Conservation (phyloP, 1,284 basidiomycete species). For the Moniliophthora roreri region DNA sequence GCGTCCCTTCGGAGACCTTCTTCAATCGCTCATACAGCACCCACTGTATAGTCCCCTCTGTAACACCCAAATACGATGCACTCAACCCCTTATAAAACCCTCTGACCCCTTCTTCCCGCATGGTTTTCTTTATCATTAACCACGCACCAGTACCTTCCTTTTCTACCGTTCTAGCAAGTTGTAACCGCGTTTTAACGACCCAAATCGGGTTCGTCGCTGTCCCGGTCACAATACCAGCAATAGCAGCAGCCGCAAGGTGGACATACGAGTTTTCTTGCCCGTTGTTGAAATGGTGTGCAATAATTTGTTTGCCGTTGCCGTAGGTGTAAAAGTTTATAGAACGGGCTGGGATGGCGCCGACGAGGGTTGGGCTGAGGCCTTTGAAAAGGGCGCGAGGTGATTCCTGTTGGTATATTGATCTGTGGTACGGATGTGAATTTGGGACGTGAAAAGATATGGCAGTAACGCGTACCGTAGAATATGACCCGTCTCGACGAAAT, state of each 20-base stretch:
- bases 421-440: constrained; percentile 31
- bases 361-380: constrained; percentile 91
- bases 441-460: not conserved
- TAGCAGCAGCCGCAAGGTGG: constrained; percentile 84
- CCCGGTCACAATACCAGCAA: constrained; percentile 85
- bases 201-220: constrained; percentile 97
- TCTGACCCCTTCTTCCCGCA: constrained; percentile 78
- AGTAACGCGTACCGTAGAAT: constrained; percentile 71
- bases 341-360: constrained; percentile 92
- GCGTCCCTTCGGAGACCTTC: constrained; percentile 49
- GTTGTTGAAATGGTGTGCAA: constrained; percentile 81
- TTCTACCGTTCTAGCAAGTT: constrained; percentile 52
- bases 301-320: constrained; percentile 92
- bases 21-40: constrained; percentile 91
- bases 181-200: constrained; percentile 97
- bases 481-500: constrained; percentile 94
- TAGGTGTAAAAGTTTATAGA: constrained; percentile 99
- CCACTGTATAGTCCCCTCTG: constrained; percentile 98
- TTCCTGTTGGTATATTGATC: constrained; percentile 90
- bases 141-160: constrained; percentile 29
- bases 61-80: constrained; percentile 94
- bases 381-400: constrained; percentile 91
- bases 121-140: constrained; percentile 70
- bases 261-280: constrained; percentile 85
- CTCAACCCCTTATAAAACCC: constrained; percentile 96